phyloP scores from a whole-genome alignment of 306 rosid species.

The Herpetospermum pedunculosum region DNA sequence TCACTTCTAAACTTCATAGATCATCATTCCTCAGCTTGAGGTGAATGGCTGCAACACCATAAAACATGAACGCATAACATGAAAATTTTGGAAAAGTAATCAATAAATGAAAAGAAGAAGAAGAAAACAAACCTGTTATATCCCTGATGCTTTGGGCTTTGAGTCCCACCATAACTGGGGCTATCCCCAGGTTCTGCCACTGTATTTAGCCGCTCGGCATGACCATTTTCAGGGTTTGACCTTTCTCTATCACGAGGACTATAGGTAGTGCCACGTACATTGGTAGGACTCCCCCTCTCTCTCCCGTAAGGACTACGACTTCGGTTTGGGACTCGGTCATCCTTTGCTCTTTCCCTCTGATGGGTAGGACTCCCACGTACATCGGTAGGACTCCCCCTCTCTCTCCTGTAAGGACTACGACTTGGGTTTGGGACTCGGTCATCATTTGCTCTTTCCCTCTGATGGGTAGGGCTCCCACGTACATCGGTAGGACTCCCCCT shows the following conservation, averaged over 20 bases:
- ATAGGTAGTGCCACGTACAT: slow-evolving; percentile 29
- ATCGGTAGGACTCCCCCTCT: too few species aligned
- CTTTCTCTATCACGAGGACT: slow-evolving; percentile 41
- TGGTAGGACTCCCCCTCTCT: slow-evolving; percentile 27
- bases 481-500: too few species aligned
- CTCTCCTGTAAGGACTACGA: too few species aligned
- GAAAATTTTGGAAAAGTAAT: not conserved
- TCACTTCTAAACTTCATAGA: not conserved
- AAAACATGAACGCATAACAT: not conserved
- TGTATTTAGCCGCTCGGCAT: slow-evolving; percentile 38
- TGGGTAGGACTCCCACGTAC: too few species aligned
- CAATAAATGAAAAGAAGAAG: not conserved
- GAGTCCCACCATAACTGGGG: slow-evolving; percentile 67
- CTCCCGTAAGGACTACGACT: too few species aligned
- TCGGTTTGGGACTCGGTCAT: too few species aligned
- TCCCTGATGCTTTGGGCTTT: slow-evolving; percentile 72
- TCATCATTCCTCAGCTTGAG: slow-evolving; percentile 6
- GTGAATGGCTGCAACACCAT: not conserved
- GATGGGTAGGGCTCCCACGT: too few species aligned
- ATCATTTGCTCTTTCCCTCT: too few species aligned
- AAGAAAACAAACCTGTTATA: slow-evolving; percentile 48
- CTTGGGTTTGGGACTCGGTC: too few species aligned
- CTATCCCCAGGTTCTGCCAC: slow-evolving; percentile 52
- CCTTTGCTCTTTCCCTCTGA: too few species aligned
- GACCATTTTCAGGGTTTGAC: slow-evolving; percentile 49